Evolutionary conservation across 306 rosid genomes (phyloP).

Genomic region (Begonia peltatifolia): DNA sequence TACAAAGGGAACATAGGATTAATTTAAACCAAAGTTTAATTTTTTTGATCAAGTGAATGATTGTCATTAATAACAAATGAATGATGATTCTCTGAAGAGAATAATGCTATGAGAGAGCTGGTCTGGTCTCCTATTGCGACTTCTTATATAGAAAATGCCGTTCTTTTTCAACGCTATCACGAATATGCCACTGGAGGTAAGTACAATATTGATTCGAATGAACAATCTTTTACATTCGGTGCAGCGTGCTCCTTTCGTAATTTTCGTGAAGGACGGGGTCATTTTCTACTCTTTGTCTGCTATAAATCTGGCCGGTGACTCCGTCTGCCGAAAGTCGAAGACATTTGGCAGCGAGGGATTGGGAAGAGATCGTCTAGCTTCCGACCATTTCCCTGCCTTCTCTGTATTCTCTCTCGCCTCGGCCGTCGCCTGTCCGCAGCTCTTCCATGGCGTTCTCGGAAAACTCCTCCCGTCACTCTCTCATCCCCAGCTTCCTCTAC

Average conservation of each 20-base stretch:
- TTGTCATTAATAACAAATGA: not conserved
- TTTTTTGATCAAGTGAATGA: too few species aligned
- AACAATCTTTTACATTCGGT: too few species aligned
- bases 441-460: constrained; percentile 45
- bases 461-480: constrained; percentile 26
- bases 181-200: too few species aligned
- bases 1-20: too few species aligned
- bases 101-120: not conserved
- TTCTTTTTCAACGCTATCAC: too few species aligned
- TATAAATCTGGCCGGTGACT: not conserved
- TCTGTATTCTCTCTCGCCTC: not conserved
- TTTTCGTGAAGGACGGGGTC: not conserved
- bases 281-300: not conserved
- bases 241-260: not conserved
- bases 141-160: too few species aligned
- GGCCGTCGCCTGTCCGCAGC: not conserved
- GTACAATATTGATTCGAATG: too few species aligned
- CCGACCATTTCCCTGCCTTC: constrained; percentile 1
- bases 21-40: too few species aligned
- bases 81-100: not conserved
- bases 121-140: too few species aligned
- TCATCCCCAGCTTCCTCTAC: constrained; percentile 67
- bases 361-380: constrained; percentile 21
- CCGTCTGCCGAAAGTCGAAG: not conserved
- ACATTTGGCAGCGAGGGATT: constrained; percentile 23